A percentile compares a stretch with the other conserved stretches of the same genome.
These are phyloP conservation scores for Akanthomyces dipterigenus DNA, from an alignment of 2,329 filamentous ascomycete species.

Conservation along the genomic window DNA sequence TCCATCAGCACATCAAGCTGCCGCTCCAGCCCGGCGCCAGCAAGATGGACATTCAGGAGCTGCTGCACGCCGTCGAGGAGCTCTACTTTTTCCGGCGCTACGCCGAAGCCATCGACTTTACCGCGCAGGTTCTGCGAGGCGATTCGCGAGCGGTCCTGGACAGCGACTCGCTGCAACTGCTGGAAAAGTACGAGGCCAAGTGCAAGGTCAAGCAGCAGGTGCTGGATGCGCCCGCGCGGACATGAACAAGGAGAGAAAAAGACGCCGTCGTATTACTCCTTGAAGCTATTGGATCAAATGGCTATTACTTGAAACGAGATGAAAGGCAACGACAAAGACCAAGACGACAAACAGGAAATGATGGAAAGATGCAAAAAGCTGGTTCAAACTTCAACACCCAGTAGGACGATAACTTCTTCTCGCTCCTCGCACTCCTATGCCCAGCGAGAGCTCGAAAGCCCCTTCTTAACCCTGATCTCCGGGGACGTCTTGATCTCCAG, in stretches of 20 bases:
- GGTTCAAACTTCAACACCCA: background rate
- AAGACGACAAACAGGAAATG: background rate
- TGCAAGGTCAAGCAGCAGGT: slow-evolving; percentile 28
- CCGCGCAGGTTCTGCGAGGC: slow-evolving; percentile 26
- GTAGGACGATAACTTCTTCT: background rate
- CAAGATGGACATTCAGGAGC: slow-evolving; percentile 43
- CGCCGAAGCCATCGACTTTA: slow-evolving; percentile 37
- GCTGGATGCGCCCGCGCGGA: no score
- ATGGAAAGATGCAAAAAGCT: no score
- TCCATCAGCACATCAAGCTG: slow-evolving; percentile 35
- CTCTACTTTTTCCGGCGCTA: slow-evolving; percentile 48
- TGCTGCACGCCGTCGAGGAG: slow-evolving; percentile 51
- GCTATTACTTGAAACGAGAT: background rate
- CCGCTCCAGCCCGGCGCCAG: slow-evolving; percentile 31
- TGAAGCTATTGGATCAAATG: background rate
- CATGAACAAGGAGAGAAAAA: no score
- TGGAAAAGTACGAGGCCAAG: slow-evolving; percentile 36
- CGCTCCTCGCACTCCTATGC: background rate
- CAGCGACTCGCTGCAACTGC: slow-evolving; percentile 32
- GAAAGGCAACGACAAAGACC: background rate
- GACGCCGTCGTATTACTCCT: background rate
- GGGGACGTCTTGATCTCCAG: no score
- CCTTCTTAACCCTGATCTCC: background rate
- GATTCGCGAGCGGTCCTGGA: slow-evolving; percentile 32
- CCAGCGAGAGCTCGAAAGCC: background rate